Conservation (phyloP, 2,329 filamentous ascomycete species). For the Aspergillus versicolor region DNA sequence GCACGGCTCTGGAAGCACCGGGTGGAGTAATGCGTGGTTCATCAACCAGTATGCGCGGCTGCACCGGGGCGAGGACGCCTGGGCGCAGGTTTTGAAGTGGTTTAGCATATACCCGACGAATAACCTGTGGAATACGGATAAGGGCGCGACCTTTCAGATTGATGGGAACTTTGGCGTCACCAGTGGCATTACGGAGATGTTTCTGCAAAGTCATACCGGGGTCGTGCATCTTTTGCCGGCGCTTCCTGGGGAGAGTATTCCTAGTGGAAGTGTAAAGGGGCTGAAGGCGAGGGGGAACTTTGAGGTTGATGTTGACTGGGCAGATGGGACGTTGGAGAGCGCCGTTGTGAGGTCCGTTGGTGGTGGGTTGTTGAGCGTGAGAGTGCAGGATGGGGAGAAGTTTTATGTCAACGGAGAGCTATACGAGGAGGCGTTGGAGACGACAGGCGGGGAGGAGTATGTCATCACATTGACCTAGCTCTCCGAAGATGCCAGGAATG, state of each 20-base stretch:
- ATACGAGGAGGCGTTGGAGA: background rate
- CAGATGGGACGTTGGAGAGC: background rate
- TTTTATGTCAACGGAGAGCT: background rate
- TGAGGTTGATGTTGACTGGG: constrained; percentile 37
- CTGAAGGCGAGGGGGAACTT: constrained; percentile 37
- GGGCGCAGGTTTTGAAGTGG: constrained; percentile 2
- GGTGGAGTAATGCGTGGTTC: constrained; percentile 7
- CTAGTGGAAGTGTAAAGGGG: constrained; percentile 29
- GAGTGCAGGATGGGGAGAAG: background rate
- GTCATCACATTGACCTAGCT: background rate
- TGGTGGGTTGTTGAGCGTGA: background rate
- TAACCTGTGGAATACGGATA: constrained; percentile 6
- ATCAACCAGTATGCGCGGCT: constrained; percentile 5
- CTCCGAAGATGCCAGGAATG: no score
- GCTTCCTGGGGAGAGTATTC: constrained; percentile 29
- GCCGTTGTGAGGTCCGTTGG: background rate
- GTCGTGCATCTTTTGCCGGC: constrained; percentile 38
- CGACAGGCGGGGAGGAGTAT: background rate
- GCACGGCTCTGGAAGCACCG: constrained; percentile 5
- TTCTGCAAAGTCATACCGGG: constrained; percentile 1
- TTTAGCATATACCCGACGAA: constrained; percentile 4
- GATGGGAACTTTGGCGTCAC: constrained; percentile 10
- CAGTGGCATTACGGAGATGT: constrained; percentile 6
- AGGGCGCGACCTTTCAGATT: constrained; percentile 7
- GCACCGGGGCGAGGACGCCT: constrained; percentile 1